phyloP scores from a whole-genome alignment of 1,284 basidiomycete genomes.

The Phenoliferia sp. region DNA sequence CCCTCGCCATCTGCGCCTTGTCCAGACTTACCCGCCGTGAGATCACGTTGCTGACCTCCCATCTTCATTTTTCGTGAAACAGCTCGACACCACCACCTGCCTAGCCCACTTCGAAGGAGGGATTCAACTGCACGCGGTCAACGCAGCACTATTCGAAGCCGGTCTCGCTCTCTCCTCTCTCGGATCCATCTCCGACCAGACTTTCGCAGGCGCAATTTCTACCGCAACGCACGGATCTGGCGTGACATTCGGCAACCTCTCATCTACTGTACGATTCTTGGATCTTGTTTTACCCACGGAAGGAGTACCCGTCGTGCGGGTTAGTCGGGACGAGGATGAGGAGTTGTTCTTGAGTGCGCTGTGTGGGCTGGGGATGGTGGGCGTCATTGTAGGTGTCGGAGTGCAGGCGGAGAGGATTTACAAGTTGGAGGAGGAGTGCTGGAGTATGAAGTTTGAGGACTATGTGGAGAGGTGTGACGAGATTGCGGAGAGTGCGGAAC shows the following conservation, averaged over 20 bases:
- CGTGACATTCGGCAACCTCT: constrained; percentile 72
- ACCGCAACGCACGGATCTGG: constrained; percentile 95
- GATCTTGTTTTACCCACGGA: constrained; percentile 55
- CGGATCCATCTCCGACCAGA: constrained; percentile 95
- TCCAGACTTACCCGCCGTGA: too few relatives aligned
- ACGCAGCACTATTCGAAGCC: constrained; percentile 64
- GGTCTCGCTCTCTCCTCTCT: constrained; percentile 81
- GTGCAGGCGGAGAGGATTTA: constrained; percentile 79
- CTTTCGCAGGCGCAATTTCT: constrained; percentile 85
- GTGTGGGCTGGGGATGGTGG: constrained; percentile 90
- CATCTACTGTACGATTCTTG: constrained; percentile 71
- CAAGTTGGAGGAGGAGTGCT: constrained; percentile 70
- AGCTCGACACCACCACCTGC: constrained; percentile 68
- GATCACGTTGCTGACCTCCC: not conserved
- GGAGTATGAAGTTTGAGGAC: constrained; percentile 59
- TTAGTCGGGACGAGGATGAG: constrained; percentile 53
- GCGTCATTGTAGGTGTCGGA: constrained; percentile 74
- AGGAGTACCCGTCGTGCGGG: constrained; percentile 57
- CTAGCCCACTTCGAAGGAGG: constrained; percentile 72
- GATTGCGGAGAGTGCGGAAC: constrained; percentile 65
- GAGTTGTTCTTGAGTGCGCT: constrained; percentile 89
- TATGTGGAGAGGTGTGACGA: constrained; percentile 53
- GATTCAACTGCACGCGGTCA: constrained; percentile 59
- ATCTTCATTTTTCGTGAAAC: not conserved
- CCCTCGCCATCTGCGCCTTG: too few relatives aligned